Conservation (phyloP, 345 rosid species). For the Raphanus sativus region DNA sequence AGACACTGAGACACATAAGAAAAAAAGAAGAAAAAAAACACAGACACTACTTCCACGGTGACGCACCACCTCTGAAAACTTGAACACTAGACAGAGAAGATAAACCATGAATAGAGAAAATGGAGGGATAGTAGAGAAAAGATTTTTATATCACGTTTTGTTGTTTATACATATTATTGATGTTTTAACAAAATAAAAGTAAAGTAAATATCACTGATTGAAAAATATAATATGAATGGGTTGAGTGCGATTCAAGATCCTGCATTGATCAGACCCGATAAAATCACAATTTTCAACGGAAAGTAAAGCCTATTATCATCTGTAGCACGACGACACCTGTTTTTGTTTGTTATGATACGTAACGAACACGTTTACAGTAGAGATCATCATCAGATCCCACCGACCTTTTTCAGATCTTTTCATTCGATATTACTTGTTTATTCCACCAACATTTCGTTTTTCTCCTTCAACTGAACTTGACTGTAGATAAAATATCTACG, state of each 20-base stretch:
- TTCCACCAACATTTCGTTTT: background rate
- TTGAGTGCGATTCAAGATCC: background rate
- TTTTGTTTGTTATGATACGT: background rate
- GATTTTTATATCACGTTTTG: no score
- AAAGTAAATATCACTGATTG: no score
- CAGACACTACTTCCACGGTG: no score
- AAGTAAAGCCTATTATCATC: background rate
- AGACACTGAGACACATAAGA: no score
- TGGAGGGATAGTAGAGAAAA: no score
- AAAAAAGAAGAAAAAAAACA: no score
- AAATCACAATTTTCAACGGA: background rate
- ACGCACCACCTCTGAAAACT: no score
- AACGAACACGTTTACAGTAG: slow-evolving; percentile 12
- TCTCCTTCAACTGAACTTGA: background rate
- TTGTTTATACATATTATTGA: no score
- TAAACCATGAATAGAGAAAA: no score
- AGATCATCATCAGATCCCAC: slow-evolving; percentile 12
- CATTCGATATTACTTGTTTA: background rate
- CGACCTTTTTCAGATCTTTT: slow-evolving; percentile 12
- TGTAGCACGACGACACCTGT: background rate
- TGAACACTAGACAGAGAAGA: no score
- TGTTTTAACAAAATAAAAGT: no score
- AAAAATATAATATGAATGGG: background rate
- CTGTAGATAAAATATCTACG: background rate
- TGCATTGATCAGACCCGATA: background rate